Base-by-base conservation (phyloP, 163 green algal species). In the Prototheca wickerhamii region DNA sequence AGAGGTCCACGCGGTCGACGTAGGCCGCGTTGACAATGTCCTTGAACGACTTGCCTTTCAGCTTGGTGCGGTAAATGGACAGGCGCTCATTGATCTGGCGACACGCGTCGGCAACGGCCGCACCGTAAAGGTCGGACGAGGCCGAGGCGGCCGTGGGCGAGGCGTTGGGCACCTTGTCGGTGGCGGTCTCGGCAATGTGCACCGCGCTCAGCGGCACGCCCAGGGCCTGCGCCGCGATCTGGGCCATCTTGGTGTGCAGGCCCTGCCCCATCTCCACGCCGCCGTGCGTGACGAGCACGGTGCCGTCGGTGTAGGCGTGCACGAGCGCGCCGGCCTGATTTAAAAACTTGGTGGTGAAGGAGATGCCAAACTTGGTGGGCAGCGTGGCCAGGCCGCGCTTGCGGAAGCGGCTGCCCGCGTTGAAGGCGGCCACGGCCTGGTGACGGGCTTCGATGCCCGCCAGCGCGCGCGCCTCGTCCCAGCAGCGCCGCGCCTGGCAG, bases 201-300 rank as follows among this genome's bases (percentile, higher is more conserved):
- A 98, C 90, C 23, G 67, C 76, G 42, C 67, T 65, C 15, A 96
- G 65, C 4, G 85, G 84, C 8, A 96, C 62, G 35, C 82, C 76
- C 33, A 98, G 79, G 28, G 69, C 71, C n/a, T 85, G 70, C 0
- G 89, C 92, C 25, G 86, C 87, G 3, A 96, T 77, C 79, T 93
- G 84, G 1, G 82, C 84, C 58, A 98, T 86, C 78, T 98, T 98
- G 58, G 90, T 97, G 84, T 96, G 92, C 68, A 98, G 84, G 3
- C 92, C 92, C 78, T 98, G 92, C 0, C 92, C 92, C 89, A 98
- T 98, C 79, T 98, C 92, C 63, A 96, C 87, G 26, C 92, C 92
- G 7, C 92, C 93, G 58, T 97, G 89, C 1, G 87, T 92, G 23
- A 98, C 87, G 61, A 96, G 75, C 54, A 85, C 85, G 5, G 82